A percentile compares a stretch with the other conserved stretches of the same genome.
phyloP scores from a whole-genome alignment of 441 rosid genomes.

The Hura crepitans region DNA sequence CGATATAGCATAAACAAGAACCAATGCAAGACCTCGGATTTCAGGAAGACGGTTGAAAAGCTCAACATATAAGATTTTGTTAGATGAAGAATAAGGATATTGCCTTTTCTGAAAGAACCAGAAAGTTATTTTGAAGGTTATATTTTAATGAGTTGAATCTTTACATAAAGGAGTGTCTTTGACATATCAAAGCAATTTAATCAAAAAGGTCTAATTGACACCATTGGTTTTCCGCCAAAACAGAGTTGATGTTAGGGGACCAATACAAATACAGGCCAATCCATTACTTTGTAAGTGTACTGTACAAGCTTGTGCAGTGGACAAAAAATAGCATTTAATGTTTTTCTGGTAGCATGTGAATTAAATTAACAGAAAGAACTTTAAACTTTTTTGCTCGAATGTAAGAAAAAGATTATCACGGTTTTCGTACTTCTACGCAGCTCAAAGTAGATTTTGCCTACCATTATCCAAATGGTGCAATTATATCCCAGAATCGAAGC shows the following conservation, averaged over 20 bases:
- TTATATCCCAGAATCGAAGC: background rate
- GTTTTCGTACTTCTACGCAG: background rate
- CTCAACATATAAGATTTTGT: background rate
- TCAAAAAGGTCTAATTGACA: too few species aligned
- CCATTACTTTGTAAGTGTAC: too few species aligned
- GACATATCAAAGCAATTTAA: too few species aligned
- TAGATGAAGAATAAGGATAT: background rate
- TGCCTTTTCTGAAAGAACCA: background rate
- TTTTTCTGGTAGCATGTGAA: too few species aligned
- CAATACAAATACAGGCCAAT: too few species aligned
- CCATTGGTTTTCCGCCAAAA: too few species aligned
- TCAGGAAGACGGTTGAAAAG: background rate
- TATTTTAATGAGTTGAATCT: background rate
- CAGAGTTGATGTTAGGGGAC: too few species aligned
- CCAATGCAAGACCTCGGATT: background rate
- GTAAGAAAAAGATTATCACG: background rate
- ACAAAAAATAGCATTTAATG: background rate
- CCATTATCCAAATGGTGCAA: background rate
- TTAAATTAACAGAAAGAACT: background rate
- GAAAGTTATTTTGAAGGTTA: background rate
- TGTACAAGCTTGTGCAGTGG: too few species aligned
- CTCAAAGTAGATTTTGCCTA: background rate
- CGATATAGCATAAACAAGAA: background rate
- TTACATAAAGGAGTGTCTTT: background rate
- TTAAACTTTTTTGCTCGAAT: background rate